These are phyloP conservation scores for Globisporangium paddicum DNA, from an alignment of 352 stramenopile species.

Conservation along the genomic window DNA sequence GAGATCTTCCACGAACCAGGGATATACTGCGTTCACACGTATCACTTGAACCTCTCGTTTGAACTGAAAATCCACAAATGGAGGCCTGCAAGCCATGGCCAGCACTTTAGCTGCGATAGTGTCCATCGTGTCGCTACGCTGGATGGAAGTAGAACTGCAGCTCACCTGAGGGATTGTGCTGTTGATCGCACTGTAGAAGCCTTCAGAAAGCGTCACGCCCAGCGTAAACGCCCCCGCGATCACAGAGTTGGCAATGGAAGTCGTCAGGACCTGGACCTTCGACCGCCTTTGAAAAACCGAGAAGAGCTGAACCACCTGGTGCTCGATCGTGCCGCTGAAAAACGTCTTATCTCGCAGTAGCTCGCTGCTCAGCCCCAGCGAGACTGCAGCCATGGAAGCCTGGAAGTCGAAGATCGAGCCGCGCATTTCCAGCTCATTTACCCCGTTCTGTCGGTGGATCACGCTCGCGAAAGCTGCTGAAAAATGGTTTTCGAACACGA, in stretches of 20 bases:
- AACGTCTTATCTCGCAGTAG: conserved; percentile 1
- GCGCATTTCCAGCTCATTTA: conserved; percentile 9
- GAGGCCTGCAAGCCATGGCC: conserved; percentile 4
- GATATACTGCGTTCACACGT: conserved; percentile 8
- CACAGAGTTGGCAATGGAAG: neutral
- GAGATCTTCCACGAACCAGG: conserved; percentile 2
- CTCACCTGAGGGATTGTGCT: neutral
- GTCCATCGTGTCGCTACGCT: neutral
- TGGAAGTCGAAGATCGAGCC: conserved; percentile 6
- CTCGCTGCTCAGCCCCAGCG: conserved; percentile 2
- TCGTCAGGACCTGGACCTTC: conserved; percentile 7
- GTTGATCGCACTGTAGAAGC: conserved; percentile 9
- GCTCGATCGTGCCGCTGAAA: conserved; percentile 9
- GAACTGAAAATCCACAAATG: neutral
- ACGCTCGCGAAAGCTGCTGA: neutral
- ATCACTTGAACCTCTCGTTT: conserved; percentile 8
- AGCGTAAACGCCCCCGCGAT: conserved; percentile 8
- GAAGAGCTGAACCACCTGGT: conserved; percentile 7
- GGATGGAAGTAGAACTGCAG: conserved; percentile 5
- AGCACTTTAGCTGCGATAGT: conserved; percentile 3
- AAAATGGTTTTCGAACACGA: conserved; percentile 7
- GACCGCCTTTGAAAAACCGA: neutral
- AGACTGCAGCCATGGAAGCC: conserved; percentile 3
- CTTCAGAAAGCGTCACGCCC: neutral
- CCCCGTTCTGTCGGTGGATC: neutral